Base-by-base conservation (phyloP, 1,139 yeast species). In the Candida glucosophila region DNA sequence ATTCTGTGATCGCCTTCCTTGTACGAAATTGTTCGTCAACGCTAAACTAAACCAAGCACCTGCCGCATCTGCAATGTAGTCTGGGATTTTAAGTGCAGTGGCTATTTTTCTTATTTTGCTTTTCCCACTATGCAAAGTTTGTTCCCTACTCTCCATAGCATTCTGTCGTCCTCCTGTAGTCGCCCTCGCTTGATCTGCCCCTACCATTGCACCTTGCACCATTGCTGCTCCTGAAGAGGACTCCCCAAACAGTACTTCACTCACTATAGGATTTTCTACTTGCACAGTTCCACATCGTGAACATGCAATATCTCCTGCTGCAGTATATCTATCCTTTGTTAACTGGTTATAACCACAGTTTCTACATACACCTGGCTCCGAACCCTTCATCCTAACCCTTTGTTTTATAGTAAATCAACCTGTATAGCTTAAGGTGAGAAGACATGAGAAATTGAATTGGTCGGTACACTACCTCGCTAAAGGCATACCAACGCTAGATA, bases 161-260 rank as follows among this genome's bases (percentile, higher is more conserved):
- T 75, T 77, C 29, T 70, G 71, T 30, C 78, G 49, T 27, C 81
- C 82, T 26, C 69, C 67, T 38, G 69, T 72, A 4, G 76, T 62
- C 0, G 88, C 94, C 50, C 80, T 73, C 5, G 80, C 63, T 52
- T 88, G 96, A 45, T 85, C 97, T 0, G 85, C 79, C 21, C 86
- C 83, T 22, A 90, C 78, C 67, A 83, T 88, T 22, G 93, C 75
- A 44, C 99, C 99, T 39, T 86, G 95, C 2, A 90, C 95, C 32
- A 82, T 74, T 18, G 98, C 96, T 6, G 95, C 97, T 38, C 99
- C 99, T 15, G 79, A 67, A 8, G 94, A 69, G 3, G 86, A 71
- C 45, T 92, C 99, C 22, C 93, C 93, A 55, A 88, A 90, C 12
- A 92, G 83, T 31, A 92, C 92, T 48, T 92, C 98, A 14, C 94